phyloP scores from a whole-genome alignment of 495 filamentous ascomycete genomes.

The Neurospora discreta region DNA sequence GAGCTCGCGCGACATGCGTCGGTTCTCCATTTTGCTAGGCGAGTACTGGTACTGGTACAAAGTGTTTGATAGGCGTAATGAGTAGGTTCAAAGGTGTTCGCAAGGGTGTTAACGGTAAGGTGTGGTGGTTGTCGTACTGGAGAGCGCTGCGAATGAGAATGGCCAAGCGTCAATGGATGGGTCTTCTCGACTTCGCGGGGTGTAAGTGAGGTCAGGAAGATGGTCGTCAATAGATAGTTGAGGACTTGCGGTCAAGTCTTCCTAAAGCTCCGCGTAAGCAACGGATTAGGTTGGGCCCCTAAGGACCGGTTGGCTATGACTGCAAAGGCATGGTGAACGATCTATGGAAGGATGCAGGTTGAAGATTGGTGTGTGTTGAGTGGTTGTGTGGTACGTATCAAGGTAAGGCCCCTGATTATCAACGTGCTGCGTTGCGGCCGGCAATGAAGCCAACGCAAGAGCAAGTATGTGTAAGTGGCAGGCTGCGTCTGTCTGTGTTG shows the following conservation, averaged over 20 bases:
- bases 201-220: slow-evolving; percentile 1
- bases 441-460: not conserved
- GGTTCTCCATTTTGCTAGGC: slow-evolving; percentile 23
- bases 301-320: slow-evolving; percentile 49
- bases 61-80: not conserved
- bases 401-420: slow-evolving; percentile 1
- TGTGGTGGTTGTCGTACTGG: not conserved
- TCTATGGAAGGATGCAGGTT: slow-evolving; percentile 5
- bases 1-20: slow-evolving; percentile 26
- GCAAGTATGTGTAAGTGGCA: not conserved
- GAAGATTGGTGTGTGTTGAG: slow-evolving; percentile 3
- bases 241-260: slow-evolving; percentile 11
- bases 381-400: slow-evolving; percentile 7
- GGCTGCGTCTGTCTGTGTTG: not conserved
- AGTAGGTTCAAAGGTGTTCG: not conserved
- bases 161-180: not conserved
- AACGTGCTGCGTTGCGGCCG: not conserved
- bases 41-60: not conserved
- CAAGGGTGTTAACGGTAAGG: not conserved
- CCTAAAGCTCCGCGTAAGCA: slow-evolving; percentile 16
- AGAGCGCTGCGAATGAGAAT: not conserved
- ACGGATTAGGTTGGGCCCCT: slow-evolving; percentile 36
- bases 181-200: not conserved
- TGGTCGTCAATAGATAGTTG: slow-evolving; percentile 1
- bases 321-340: slow-evolving; percentile 27